Evolutionary conservation across 768 basidiomycete genomes (phyloP).

Genomic region (Zangia roseola): DNA sequence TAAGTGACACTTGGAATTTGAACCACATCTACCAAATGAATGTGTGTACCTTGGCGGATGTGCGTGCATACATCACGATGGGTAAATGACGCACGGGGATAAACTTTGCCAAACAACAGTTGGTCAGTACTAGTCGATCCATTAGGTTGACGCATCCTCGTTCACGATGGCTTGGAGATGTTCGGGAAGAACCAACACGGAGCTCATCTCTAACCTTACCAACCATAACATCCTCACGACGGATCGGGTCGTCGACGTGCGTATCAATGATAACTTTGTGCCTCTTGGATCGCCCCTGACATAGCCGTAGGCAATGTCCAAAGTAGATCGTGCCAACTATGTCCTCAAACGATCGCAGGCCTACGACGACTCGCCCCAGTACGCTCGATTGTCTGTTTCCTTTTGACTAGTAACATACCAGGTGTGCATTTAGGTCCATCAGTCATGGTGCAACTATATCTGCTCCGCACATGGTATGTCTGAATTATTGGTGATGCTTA

Average conservation of each 20-base stretch:
- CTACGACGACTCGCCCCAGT: slow-evolving; percentile 82
- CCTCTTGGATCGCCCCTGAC: background rate
- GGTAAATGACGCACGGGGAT: slow-evolving; percentile 3
- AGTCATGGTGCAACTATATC: slow-evolving; percentile 90
- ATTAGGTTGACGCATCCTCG: too few species aligned
- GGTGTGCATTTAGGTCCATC: slow-evolving; percentile 49
- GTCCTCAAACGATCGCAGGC: slow-evolving; percentile 51
- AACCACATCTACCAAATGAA: background rate
- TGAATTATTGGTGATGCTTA: background rate
- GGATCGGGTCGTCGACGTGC: slow-evolving; percentile 53
- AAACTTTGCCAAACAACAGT: slow-evolving; percentile 18
- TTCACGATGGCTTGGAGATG: slow-evolving; percentile 79
- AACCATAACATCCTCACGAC: slow-evolving; percentile 54
- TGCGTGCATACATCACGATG: slow-evolving; percentile 28
- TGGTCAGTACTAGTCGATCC: too few species aligned
- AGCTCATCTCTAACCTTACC: slow-evolving; percentile 70
- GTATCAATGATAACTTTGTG: slow-evolving; percentile 22
- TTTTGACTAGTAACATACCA: background rate
- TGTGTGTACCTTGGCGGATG: slow-evolving; percentile 29
- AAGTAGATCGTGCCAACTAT: slow-evolving; percentile 70
- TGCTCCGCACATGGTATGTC: slow-evolving; percentile 88
- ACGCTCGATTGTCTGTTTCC: slow-evolving; percentile 29
- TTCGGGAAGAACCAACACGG: slow-evolving; percentile 63
- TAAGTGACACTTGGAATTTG: slow-evolving; percentile 17
- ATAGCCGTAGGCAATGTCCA: slow-evolving; percentile 57